Percentiles rank a stretch among this genome's conserved stretches.
These are phyloP conservation scores for Candida sanyaensis DNA, from an alignment of 1,139 yeast genomes.

Conservation along the genomic window DNA sequence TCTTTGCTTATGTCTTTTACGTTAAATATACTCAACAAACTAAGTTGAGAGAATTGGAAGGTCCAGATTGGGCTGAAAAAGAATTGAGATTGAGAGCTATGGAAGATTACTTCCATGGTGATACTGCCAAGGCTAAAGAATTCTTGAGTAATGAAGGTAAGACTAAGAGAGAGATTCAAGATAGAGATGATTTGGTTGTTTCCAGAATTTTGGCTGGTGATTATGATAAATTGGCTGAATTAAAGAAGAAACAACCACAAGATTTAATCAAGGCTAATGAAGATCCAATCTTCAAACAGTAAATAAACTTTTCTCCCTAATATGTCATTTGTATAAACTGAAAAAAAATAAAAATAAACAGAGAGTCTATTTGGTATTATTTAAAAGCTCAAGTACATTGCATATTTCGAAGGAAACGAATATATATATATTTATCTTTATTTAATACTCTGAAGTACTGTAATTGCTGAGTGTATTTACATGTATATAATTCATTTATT, in stretches of 20 bases:
- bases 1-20: conserved; percentile 43
- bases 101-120: conserved; percentile 63
- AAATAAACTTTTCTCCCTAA: conserved; percentile 17
- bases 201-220: conserved; percentile 85
- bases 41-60: conserved; percentile 45
- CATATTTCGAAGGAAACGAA: no score
- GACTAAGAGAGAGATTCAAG: conserved; percentile 59
- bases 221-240: conserved; percentile 75
- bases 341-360: conserved; percentile 2
- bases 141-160: conserved; percentile 59
- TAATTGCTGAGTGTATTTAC: no score
- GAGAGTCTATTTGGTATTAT: neutral
- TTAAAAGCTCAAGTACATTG: no score
- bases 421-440: conserved; percentile 1
- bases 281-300: conserved; percentile 33
- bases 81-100: conserved; percentile 81
- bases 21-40: conserved; percentile 49
- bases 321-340: neutral
- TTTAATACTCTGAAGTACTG: neutral
- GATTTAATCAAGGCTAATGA: conserved; percentile 39
- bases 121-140: conserved; percentile 56
- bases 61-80: conserved; percentile 80
- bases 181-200: conserved; percentile 76
- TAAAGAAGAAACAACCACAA: conserved; percentile 55
- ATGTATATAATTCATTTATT: neutral